phyloP scores from a whole-genome alignment of 768 basidiomycete species.

The Leccinum obscurum region DNA sequence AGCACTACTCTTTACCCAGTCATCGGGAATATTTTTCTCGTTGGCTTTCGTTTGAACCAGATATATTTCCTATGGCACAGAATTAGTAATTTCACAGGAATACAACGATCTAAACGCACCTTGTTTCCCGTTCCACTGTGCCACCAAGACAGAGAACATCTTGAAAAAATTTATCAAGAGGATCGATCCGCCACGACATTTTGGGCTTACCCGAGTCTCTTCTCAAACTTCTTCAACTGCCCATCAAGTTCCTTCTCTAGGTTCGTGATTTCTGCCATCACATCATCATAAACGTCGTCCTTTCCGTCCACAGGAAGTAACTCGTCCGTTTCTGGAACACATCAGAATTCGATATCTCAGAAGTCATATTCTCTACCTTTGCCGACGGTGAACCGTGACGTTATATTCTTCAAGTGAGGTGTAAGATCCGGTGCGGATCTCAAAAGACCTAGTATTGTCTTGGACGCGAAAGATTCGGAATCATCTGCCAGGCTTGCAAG shows the following conservation, averaged over 20 bases:
- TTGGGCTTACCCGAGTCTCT: slow-evolving; percentile 57
- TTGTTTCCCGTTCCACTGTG: slow-evolving; percentile 85
- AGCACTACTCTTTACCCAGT: slow-evolving; percentile 78
- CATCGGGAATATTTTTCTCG: slow-evolving; percentile 67
- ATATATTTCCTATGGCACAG: slow-evolving; percentile 75
- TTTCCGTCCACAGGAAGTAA: slow-evolving; percentile 83
- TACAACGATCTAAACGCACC: slow-evolving; percentile 36
- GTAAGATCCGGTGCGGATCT: slow-evolving; percentile 79
- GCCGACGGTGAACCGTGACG: slow-evolving; percentile 60
- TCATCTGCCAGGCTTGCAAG: slow-evolving; percentile 60
- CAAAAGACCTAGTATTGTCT: slow-evolving; percentile 72
- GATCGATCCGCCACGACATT: slow-evolving; percentile 8
- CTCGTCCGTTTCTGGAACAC: slow-evolving; percentile 55
- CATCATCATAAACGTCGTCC: slow-evolving; percentile 80
- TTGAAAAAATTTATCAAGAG: slow-evolving; percentile 33
- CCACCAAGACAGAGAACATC: slow-evolving; percentile 58
- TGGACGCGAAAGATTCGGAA: slow-evolving; percentile 74
- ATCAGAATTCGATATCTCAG: slow-evolving; percentile 22
- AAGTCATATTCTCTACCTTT: slow-evolving; percentile 47
- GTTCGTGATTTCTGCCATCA: slow-evolving; percentile 66
- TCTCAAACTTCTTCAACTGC: slow-evolving; percentile 63
- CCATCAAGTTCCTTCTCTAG: slow-evolving; percentile 74
- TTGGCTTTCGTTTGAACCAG: slow-evolving; percentile 70
- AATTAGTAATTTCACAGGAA: neutral
- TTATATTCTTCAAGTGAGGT: slow-evolving; percentile 69